phyloP scores from a whole-genome alignment of 1,284 basidiomycete genomes.

The Pseudozyma sp. region DNA sequence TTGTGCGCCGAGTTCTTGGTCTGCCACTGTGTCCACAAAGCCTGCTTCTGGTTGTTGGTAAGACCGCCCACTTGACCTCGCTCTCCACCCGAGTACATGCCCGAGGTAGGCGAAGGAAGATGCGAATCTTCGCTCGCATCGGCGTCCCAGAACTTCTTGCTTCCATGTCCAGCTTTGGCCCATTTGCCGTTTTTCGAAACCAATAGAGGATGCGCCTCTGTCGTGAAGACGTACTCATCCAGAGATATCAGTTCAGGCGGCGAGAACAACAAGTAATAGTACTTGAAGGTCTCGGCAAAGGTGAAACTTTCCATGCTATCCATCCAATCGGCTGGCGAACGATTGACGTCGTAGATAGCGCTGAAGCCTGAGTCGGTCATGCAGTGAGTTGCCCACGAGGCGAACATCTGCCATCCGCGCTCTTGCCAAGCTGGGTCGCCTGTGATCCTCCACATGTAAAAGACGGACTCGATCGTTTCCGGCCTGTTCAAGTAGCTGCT shows the following conservation, averaged over 20 bases:
- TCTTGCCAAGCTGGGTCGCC: slow-evolving; percentile 73
- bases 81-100: slow-evolving; percentile 60
- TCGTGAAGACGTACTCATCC: slow-evolving; percentile 74
- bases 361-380: slow-evolving; percentile 70
- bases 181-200: slow-evolving; percentile 56
- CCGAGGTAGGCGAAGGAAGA: slow-evolving; percentile 24
- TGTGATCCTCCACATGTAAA: slow-evolving; percentile 73
- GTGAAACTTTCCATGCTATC: slow-evolving; percentile 73
- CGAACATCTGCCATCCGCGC: slow-evolving; percentile 75
- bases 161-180: slow-evolving; percentile 52
- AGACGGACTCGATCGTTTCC: slow-evolving; percentile 74
- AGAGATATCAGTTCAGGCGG: slow-evolving; percentile 73
- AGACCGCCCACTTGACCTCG: slow-evolving; percentile 50
- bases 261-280: slow-evolving; percentile 71
- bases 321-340: slow-evolving; percentile 55
- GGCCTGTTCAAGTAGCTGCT: slow-evolving; percentile 70
- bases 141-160: slow-evolving; percentile 52
- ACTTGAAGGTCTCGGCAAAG: slow-evolving; percentile 73
- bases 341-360: slow-evolving; percentile 70
- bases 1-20: slow-evolving; percentile 28
- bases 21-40: slow-evolving; percentile 47
- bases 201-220: slow-evolving; percentile 69
- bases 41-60: slow-evolving; percentile 64
- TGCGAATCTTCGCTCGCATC: slow-evolving; percentile 27
- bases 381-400: slow-evolving; percentile 71